Base-by-base conservation (phyloP, 1,284 basidiomycete species). In the Xanthoconium separans region DNA sequence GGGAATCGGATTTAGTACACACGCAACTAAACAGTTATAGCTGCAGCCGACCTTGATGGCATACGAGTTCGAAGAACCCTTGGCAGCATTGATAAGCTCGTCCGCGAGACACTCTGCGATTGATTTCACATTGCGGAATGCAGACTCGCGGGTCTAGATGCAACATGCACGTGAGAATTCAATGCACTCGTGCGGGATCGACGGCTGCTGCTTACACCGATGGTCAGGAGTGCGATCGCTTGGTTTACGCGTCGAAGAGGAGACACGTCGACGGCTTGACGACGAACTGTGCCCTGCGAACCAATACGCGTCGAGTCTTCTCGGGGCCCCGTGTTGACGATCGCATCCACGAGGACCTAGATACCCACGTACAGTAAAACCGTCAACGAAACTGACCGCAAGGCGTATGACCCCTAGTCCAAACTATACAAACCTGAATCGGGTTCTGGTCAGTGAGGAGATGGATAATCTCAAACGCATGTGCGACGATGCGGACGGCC, bases 271-370 rank as follows among this genome's bases (percentile, higher is more conserved):
- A 99, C 97, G 65, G 97, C 97, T 79, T 99, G 97, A 73, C 97
- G 94, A 78, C 97, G 92, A 73, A 99, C 97, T 68, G 97, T 99
- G 77, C 97, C 97, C 79, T 98, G 95, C 56, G 97, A 99, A 63
- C 97, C 97, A 70, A 99, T 99, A 82, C 97, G 95, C 66, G 97
- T 99, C 61, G 95, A 98, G 81, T 99, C 97, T 83, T 99, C 97
- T 74, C 97, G 91, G 64, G 97, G 97, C 69, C 97, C 97, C 63
- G 96, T 98, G 91, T 99, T 99, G 77, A 99, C 93, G 70, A 99
- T 95, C 65, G 96, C 96, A 75, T 99, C 96, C 70, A 99, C 97
- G 66, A 95, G 84, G 66, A 91, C 84, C 86, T 89, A 49, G n/a
- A 50, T 10, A 13, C 16, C 4, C 43, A 24, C 12, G 16, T 7